A percentile compares a stretch with the other conserved stretches of the same genome.
phyloP scores from a whole-genome alignment of 306 rosid genomes.

The Nissolia schottii region DNA sequence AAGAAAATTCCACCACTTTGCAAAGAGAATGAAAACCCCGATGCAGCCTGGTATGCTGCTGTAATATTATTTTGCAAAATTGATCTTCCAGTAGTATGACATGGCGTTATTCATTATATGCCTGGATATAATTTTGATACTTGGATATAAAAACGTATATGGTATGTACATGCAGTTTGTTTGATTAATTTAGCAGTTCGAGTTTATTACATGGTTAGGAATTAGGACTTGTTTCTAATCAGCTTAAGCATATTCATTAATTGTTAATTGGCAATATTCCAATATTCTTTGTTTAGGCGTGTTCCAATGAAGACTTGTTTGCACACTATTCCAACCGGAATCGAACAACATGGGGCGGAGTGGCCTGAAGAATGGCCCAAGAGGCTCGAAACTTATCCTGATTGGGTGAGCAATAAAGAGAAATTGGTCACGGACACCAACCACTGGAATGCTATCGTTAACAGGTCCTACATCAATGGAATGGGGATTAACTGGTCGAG shows the following conservation, averaged over 20 bases:
- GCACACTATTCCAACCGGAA: conserved; percentile 74
- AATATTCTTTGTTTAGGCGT: conserved; percentile 52
- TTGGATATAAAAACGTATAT: background rate
- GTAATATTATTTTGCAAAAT: conserved; percentile 25
- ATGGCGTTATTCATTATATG: background rate
- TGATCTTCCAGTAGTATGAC: background rate
- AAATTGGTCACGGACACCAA: conserved; percentile 67
- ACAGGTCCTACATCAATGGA: conserved; percentile 81
- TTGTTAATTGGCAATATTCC: background rate
- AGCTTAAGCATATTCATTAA: background rate
- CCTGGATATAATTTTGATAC: background rate
- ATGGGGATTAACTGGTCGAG: conserved; percentile 88
- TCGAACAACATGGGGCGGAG: conserved; percentile 93
- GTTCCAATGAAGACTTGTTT: conserved; percentile 69
- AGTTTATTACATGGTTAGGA: background rate
- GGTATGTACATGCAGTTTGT: background rate
- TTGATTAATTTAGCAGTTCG: conserved; percentile 6
- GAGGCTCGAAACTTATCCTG: conserved; percentile 78
- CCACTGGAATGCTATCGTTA: conserved; percentile 77
- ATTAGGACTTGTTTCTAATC: conserved; percentile 4
- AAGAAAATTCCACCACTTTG: conserved; percentile 81
- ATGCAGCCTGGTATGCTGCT: conserved; percentile 75
- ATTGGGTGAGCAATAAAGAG: conserved; percentile 75
- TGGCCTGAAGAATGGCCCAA: conserved; percentile 99
- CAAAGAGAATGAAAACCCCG: conserved; percentile 89